Conservation (phyloP, 192 early-diverging fungal genomes). For the Irineochytrium annulatum region DNA sequence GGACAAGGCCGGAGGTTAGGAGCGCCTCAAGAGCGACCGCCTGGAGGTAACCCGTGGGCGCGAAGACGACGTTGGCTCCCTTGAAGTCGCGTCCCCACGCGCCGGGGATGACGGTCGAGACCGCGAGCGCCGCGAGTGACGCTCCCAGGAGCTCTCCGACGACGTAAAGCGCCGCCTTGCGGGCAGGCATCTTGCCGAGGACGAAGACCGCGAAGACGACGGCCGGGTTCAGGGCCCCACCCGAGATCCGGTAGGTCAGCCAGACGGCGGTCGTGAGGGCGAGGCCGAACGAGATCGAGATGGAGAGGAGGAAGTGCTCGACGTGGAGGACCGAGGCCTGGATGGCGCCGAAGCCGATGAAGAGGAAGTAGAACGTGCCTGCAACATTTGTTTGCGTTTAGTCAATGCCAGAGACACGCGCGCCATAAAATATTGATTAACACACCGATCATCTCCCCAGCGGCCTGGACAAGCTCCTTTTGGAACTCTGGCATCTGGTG, state of each 20-base stretch:
- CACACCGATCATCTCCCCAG: slow-evolving; percentile 2
- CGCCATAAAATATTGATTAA: neutral
- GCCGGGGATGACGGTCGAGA: slow-evolving; percentile 27
- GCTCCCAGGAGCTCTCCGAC: slow-evolving; percentile 55
- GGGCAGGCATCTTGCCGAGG: slow-evolving; percentile 24
- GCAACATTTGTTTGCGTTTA: neutral
- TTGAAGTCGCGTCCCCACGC: slow-evolving; percentile 9
- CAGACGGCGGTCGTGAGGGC: slow-evolving; percentile 8
- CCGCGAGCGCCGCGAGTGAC: slow-evolving; percentile 39
- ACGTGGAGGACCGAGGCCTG: slow-evolving; percentile 5
- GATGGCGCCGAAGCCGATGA: slow-evolving; percentile 18
- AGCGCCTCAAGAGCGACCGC: slow-evolving; percentile 40
- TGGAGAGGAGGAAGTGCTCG: neutral
- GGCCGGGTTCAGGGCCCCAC: slow-evolving; percentile 63
- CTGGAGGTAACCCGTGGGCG: slow-evolving; percentile 9
- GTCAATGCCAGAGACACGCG: neutral
- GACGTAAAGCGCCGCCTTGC: slow-evolving; percentile 41
- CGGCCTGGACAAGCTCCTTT: slow-evolving; percentile 1
- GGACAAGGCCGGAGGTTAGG: slow-evolving; percentile 38
- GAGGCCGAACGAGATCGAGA: neutral
- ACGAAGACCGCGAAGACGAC: slow-evolving; percentile 57
- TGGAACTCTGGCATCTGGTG: neutral
- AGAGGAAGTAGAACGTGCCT: slow-evolving; percentile 28
- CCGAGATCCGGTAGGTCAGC: slow-evolving; percentile 46
- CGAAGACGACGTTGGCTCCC: slow-evolving; percentile 24